Evolutionary conservation across 768 basidiomycete genomes (phyloP).

Genomic region (Phlebiopsis flavidoalba): DNA sequence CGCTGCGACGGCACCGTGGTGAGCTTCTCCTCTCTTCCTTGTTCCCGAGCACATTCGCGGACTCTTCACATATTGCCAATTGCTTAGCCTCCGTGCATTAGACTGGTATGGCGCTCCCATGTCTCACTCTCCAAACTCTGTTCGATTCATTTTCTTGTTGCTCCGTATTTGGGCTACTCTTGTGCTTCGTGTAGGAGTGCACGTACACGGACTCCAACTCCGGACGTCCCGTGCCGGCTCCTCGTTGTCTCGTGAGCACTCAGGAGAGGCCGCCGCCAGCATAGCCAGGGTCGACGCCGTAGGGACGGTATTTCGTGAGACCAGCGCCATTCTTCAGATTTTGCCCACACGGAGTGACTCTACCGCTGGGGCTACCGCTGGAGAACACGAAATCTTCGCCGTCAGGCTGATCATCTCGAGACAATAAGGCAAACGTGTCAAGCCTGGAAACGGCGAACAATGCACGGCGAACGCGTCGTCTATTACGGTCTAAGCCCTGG

Average conservation of each 20-base stretch:
- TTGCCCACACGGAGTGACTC: not conserved
- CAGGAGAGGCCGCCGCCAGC: not conserved
- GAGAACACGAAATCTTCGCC: not conserved
- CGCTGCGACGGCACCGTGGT: constrained; percentile 82
- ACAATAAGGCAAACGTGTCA: constrained; percentile 4
- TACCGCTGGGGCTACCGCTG: not conserved
- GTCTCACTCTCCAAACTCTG: constrained; percentile 4
- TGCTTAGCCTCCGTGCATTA: constrained; percentile 71
- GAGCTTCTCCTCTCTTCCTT: constrained; percentile 18
- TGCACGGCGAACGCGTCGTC: constrained; percentile 4
- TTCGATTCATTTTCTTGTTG: constrained; percentile 12
- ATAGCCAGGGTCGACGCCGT: not conserved
- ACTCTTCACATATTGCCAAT: constrained; percentile 6
- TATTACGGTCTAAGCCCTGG: constrained; percentile 8
- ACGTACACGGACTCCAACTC: constrained; percentile 75
- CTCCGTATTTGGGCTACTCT: constrained; percentile 60
- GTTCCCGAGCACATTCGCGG: not conserved
- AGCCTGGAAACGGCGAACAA: constrained; percentile 3
- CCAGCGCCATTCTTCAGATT: not conserved
- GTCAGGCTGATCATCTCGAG: constrained; percentile 6
- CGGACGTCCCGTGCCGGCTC: constrained; percentile 76
- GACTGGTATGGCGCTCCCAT: constrained; percentile 49
- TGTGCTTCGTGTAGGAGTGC: constrained; percentile 78
- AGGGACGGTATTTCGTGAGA: not conserved
- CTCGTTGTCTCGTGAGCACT: constrained; percentile 32